Base-by-base conservation (phyloP, 2,329 filamentous ascomycete species). In the Trichoderma koningiopsis region DNA sequence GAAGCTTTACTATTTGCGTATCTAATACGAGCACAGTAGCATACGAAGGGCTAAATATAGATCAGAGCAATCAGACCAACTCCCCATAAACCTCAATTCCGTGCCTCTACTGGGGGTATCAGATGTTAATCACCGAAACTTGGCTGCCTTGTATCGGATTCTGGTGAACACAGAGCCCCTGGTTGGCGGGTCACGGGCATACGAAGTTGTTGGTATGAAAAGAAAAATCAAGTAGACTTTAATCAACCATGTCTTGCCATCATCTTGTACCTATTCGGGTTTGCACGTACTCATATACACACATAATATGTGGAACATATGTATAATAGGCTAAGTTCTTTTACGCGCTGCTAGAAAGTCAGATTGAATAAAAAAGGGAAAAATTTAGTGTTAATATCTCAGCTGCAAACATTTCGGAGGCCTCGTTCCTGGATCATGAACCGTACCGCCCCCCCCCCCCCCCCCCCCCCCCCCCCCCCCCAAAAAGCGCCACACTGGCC, bases 81-180 rank as follows among this genome's bases (percentile, higher is more conserved):
- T 22, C 31, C 22, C 11, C 22, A 37, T 31, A 7, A 35, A 24
- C 11, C 3, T 27, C 13, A 29, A 22, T 8, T 22, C 55, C 31
- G 31, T 58, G 40, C 40, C 19, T 8, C 40, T 10, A 14, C n/a
- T 7, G 53, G 27, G 49, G 31, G n/a, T 22, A 53, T 8, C 53
- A 14, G 29, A 31, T 67, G 14, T 27, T 40, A 59, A 35, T 59
- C 53, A 67, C 64, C 64, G 40, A 16, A 59, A 37, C 52, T 56
- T 59, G 27, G 31, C 33, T 59, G 53, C 35, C 49, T n/a, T 67
- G 64, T 67, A n/a, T 59, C 64, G 64, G 37, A 67, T 67, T 67
- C 40, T 67, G 55, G 64, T 67, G 55, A 67, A 52, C 11, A n/a
- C 19, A 56, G 16, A 37, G 31, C 19, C 62, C 62, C 55, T 24